Percentiles rank a stretch among this genome's conserved stretches.
phyloP scores from a whole-genome alignment of 2,329 filamentous ascomycete species.

The Ceratocystis cubensis region DNA sequence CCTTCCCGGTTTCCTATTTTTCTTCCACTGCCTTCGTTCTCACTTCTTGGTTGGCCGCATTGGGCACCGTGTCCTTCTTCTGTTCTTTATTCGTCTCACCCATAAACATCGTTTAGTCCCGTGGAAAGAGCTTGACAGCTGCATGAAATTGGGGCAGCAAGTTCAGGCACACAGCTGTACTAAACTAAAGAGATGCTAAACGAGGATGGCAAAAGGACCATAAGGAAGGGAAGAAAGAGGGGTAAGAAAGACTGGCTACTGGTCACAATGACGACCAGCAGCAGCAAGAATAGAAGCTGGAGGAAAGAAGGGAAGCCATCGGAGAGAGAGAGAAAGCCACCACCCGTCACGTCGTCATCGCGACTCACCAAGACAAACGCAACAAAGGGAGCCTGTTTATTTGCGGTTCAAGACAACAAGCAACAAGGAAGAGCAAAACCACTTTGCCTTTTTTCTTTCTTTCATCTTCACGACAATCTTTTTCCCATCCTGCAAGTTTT shows the following conservation, averaged over 20 bases:
- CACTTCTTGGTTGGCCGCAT: not conserved
- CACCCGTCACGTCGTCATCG: too few relatives aligned
- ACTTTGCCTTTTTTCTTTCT: not conserved
- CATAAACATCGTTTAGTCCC: not conserved
- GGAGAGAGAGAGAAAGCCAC: not conserved
- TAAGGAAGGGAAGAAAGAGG: not conserved
- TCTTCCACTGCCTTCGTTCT: not conserved
- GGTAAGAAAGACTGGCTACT: not conserved
- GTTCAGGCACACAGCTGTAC: not conserved
- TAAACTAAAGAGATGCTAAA: not conserved
- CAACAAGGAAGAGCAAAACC: not conserved
- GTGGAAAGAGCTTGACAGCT: not conserved
- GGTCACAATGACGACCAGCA: too few relatives aligned
- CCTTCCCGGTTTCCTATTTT: not conserved
- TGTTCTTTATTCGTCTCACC: conserved; percentile 11
- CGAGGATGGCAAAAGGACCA: not conserved
- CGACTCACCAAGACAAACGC: too few relatives aligned
- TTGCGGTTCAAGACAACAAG: too few relatives aligned
- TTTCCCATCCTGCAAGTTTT: not conserved
- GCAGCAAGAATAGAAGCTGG: not conserved
- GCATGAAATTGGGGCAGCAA: not conserved
- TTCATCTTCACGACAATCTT: not conserved
- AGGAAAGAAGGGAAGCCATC: not conserved
- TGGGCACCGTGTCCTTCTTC: not conserved
- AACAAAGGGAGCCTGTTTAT: too few relatives aligned